Conservation (phyloP, 305 asterid species). For the Solanum hybrid region DNA sequence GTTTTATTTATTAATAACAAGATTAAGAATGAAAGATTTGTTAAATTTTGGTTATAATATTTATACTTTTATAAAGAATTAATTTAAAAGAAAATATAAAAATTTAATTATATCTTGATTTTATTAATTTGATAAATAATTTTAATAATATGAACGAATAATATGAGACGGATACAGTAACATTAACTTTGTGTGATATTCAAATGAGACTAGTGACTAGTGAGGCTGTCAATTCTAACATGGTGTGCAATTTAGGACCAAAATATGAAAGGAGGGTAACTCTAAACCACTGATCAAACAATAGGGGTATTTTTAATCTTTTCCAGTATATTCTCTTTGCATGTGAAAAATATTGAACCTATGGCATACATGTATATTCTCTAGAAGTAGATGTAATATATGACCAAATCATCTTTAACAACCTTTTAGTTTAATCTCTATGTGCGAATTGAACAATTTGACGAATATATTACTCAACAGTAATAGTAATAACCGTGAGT, state of each 20-base stretch:
- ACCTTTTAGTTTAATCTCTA: neutral
- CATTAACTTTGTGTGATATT: neutral
- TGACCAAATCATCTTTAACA: neutral
- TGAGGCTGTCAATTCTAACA: neutral
- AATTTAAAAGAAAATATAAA: neutral
- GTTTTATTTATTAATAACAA: too few species aligned
- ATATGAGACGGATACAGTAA: neutral
- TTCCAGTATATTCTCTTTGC: neutral
- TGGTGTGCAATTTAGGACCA: neutral
- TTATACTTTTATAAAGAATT: too few species aligned
- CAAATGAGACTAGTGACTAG: neutral
- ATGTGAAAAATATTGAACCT: too few species aligned
- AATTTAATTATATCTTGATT: neutral
- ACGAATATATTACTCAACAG: too few species aligned
- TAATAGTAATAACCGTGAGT: too few species aligned
- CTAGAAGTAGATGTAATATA: neutral
- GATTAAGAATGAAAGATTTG: neutral
- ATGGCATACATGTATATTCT: neutral
- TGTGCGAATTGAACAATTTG: neutral
- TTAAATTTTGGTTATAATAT: too few species aligned
- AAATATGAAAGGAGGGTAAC: neutral
- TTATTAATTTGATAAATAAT: too few species aligned
- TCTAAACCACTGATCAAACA: neutral
- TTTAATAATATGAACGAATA: too few species aligned
- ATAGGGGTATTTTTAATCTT: neutral